phyloP scores from a whole-genome alignment of 2,329 filamentous ascomycete genomes.

The Drechslerella dactyloides region DNA sequence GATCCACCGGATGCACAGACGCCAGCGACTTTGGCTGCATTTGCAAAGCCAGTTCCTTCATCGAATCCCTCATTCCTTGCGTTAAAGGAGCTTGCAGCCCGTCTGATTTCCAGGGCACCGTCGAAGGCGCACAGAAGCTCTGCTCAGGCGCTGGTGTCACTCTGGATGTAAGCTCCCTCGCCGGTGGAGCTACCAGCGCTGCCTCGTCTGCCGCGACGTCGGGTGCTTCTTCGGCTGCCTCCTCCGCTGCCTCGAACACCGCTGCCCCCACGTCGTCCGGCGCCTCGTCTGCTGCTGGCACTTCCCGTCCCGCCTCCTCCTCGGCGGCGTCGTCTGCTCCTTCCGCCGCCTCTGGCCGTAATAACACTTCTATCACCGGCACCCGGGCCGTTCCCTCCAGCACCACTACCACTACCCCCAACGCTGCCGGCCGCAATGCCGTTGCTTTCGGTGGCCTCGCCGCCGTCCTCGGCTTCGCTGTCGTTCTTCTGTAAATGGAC shows the following conservation, averaged over 20 bases:
- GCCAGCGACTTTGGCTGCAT: slow-evolving; percentile 62
- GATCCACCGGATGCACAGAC: slow-evolving; percentile 58
- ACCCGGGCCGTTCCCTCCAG: slow-evolving; percentile 14
- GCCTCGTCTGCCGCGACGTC: slow-evolving; percentile 51
- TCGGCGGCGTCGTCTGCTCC: too few species aligned
- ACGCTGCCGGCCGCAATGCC: slow-evolving; percentile 38
- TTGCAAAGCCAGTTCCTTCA: slow-evolving; percentile 61
- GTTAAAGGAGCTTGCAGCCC: slow-evolving; percentile 60
- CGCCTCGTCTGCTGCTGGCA: slow-evolving; percentile 6
- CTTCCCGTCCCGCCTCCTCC: neutral
- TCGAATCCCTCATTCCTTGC: slow-evolving; percentile 63
- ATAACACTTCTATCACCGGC: slow-evolving; percentile 8
- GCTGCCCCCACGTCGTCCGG: slow-evolving; percentile 4
- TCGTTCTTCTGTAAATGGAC: slow-evolving; percentile 41
- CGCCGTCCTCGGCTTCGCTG: slow-evolving; percentile 42
- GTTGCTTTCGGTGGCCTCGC: slow-evolving; percentile 43
- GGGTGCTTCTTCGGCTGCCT: neutral
- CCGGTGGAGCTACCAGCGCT: slow-evolving; percentile 1
- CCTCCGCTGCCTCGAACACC: slow-evolving; percentile 45
- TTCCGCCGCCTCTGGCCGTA: slow-evolving; percentile 7
- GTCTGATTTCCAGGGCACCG: slow-evolving; percentile 58
- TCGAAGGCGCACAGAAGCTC: slow-evolving; percentile 28
- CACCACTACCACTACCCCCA: slow-evolving; percentile 22
- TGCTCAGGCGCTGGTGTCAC: slow-evolving; percentile 54
- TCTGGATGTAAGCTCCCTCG: slow-evolving; percentile 13